Conservation (phyloP, 768 basidiomycete species). For the Agrocybe chaxingu region DNA sequence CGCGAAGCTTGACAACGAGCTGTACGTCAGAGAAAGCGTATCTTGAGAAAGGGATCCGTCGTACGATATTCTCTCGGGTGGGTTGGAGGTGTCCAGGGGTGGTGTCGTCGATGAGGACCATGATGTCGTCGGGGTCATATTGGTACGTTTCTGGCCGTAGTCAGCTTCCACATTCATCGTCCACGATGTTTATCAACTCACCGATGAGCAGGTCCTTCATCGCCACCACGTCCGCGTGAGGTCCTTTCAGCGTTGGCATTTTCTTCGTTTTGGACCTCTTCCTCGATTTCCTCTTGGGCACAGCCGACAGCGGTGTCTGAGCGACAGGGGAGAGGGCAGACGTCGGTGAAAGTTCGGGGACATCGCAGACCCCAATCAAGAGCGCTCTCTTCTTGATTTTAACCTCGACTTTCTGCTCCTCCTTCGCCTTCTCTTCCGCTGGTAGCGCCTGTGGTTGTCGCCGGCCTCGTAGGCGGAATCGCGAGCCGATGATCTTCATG, state of each 20-base stretch:
- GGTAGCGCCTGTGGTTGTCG: too few relatives aligned
- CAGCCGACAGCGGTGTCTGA: too few relatives aligned
- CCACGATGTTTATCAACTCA: conserved; percentile 12
- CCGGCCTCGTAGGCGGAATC: too few relatives aligned
- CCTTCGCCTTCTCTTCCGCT: too few relatives aligned
- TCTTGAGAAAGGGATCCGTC: conserved; percentile 8
- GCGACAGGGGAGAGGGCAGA: background rate
- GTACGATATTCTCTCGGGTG: conserved; percentile 42
- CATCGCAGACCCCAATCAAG: conserved; percentile 29
- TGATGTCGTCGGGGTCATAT: conserved; percentile 36
- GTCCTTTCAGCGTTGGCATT: conserved; percentile 17
- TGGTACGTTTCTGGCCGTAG: conserved; percentile 21
- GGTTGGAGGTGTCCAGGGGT: conserved; percentile 29
- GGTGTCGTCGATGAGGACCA: conserved; percentile 40
- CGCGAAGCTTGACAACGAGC: conserved; percentile 27
- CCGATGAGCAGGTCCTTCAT: conserved; percentile 32
- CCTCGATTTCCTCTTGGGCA: too few relatives aligned
- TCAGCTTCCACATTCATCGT: background rate
- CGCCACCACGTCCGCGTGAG: conserved; percentile 30
- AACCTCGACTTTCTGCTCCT: too few relatives aligned
- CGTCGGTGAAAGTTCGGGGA: background rate
- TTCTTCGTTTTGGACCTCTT: too few relatives aligned
- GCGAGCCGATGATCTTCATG: too few relatives aligned
- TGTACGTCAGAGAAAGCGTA: background rate
- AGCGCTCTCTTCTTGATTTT: conserved; percentile 24